Conservation (phyloP, 148 eudicot genomes). For the Amaranthus palmeri region DNA sequence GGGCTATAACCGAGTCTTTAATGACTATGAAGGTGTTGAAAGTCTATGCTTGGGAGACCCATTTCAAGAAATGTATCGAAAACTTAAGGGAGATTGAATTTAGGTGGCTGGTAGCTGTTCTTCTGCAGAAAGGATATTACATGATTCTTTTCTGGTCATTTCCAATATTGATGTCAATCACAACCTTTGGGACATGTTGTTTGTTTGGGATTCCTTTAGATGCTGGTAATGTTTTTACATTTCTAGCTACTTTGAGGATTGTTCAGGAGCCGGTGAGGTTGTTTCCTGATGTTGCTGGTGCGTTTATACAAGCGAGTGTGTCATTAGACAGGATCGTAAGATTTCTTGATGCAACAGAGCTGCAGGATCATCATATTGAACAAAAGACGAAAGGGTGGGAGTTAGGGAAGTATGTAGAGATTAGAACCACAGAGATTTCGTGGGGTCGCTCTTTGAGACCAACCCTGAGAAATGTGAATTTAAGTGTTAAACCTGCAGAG, state of each 20-base stretch:
- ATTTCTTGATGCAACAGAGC: conserved; percentile 48
- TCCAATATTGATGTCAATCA: conserved; percentile 39
- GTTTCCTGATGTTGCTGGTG: conserved; percentile 48
- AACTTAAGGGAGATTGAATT: conserved; percentile 35
- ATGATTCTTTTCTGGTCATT: conserved; percentile 42
- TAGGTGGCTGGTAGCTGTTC: conserved; percentile 30
- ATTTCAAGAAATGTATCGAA: conserved; percentile 34
- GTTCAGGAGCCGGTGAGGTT: conserved; percentile 53
- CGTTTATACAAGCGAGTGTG: conserved; percentile 46
- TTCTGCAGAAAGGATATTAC: conserved; percentile 31
- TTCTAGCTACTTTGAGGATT: conserved; percentile 48
- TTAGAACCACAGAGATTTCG: conserved; percentile 28
- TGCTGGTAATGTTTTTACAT: conserved; percentile 46
- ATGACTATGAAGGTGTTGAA: conserved; percentile 53
- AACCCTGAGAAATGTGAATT: conserved; percentile 29
- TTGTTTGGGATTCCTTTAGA: conserved; percentile 34
- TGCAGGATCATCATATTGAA: conserved; percentile 21
- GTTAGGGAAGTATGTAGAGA: conserved; percentile 16
- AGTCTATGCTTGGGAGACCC: conserved; percentile 61
- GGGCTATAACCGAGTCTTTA: conserved; percentile 42
- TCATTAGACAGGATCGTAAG: conserved; percentile 35
- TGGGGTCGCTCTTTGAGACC: conserved; percentile 41
- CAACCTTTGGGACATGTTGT: conserved; percentile 49
- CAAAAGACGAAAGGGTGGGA: conserved; percentile 3
- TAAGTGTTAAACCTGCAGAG: conserved; percentile 35